phyloP scores from a whole-genome alignment of 129 eudicot genomes.

The Lactuca sativa region DNA sequence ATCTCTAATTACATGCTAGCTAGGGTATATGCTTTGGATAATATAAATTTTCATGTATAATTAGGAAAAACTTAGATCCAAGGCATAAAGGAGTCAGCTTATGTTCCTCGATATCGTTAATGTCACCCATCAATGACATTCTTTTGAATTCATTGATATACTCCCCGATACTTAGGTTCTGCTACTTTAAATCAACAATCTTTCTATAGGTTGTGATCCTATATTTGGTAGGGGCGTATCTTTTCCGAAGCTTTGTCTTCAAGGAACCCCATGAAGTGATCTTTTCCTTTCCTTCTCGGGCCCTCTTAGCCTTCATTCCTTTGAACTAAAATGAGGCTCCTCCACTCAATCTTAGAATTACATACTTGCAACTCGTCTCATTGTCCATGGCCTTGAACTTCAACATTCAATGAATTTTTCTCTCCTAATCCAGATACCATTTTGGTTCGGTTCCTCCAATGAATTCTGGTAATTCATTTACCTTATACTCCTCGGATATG shows the following conservation, averaged over 20 bases:
- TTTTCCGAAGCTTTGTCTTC: neutral
- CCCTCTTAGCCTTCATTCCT: neutral
- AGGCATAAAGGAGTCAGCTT: no score
- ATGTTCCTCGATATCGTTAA: neutral
- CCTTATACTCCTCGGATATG: no score
- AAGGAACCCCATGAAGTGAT: neutral
- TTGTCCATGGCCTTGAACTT: neutral
- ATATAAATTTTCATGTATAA: no score
- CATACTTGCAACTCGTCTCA: slow-evolving; percentile 2
- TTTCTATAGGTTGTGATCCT: neutral
- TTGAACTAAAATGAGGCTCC: neutral
- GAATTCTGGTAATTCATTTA: no score
- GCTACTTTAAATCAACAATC: neutral
- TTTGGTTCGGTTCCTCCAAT: no score
- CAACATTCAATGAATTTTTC: neutral
- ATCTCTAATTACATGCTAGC: no score
- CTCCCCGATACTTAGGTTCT: no score
- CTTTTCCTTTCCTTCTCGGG: neutral
- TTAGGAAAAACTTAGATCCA: no score
- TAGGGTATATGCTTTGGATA: no score
- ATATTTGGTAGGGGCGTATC: neutral
- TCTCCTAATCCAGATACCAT: no score
- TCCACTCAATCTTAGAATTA: neutral
- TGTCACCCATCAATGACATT: neutral
- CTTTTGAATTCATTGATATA: neutral